Evolutionary conservation across 2,329 filamentous ascomycete species (phyloP), one percentile per base, ranked within the genome.

Genomic region (Ceratocystis colombiana): DNA sequence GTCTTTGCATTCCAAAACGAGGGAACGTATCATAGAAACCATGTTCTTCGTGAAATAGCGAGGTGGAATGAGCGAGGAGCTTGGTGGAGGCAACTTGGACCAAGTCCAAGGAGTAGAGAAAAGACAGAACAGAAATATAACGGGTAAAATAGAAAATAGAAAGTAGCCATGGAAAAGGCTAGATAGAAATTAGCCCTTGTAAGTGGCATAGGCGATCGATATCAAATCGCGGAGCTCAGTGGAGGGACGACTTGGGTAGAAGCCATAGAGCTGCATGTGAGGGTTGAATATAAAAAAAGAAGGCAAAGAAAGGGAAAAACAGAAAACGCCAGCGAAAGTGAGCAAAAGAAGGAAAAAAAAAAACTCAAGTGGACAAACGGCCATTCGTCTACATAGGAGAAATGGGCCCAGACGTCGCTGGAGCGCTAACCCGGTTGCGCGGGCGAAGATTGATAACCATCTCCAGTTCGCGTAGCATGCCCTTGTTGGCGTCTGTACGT

Each of bases 391-490:
- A 69, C 65, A 69, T 69, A 12, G 66, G 65, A 45, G 66, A 25
- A 45, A 68, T 63, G 6, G 66, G 65, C 25, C 65, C 59, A 8
- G 64, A 62, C n/a, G 67, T 61, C 15, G 67, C 62, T 50, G 66
- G 64, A 8, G 66, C 72, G 68, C 78, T 78, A 44, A 73, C 71
- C 55, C 77, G 75, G 63, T 70, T 75, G 69, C 73, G 73, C 5
- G 79, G 79, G 30, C 79, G 75, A 44, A 79, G 76, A 73, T 79
- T 84, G 74, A 97, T 95, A 68, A 99, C 84, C 70, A 89, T 93
- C 77, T 96, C 90, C 67, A 99, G 80, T 76, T 99, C 94, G 69
- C 88, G 86, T 69, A 99, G 82, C 90, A 99, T 96, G 71, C 88
- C 90, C 55, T 86, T 89, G 69, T 86, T 95, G 10, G 90, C 88